Evolutionary conservation across 164 flowering plant genomes (phyloP), one percentile per base, ranked within the genome.

Genomic region (Chloranthus sessilifolius): DNA sequence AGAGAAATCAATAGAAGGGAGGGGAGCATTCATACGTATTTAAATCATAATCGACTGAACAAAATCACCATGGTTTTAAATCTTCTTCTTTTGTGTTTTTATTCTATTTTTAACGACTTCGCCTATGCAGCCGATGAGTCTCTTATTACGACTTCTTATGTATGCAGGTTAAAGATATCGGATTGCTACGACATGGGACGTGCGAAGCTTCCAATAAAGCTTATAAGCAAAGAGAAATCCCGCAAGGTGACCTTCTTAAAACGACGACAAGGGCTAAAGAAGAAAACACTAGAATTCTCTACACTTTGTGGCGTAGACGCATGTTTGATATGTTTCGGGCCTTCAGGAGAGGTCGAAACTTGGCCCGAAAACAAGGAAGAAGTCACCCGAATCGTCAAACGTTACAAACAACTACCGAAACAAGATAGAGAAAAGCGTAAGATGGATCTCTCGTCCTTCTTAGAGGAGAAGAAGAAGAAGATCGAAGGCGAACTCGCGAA

Each of bases 21-120:
- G 7, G n/a, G 9, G 27, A 20, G 21, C 3, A 5, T 27, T 12
- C 85, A 17, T 79, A 92, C 99, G 52, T 82, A 94, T 94, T 94
- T 94, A n/a, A n/a, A n/a, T n/a, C n/a, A n/a, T n/a, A n/a, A n/a
- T n/a, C n/a, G n/a, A n/a, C n/a, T n/a, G n/a, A n/a, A n/a, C n/a
- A n/a, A n/a, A n/a, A n/a, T n/a, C n/a, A n/a, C n/a, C n/a, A n/a
- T n/a, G n/a, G n/a, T n/a, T n/a, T n/a, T n/a, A n/a, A n/a, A n/a
- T n/a, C n/a, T n/a, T n/a, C n/a, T n/a, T n/a, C n/a, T n/a, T n/a
- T n/a, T n/a, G n/a, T n/a, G n/a, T n/a, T n/a, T n/a, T n/a, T n/a
- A n/a, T n/a, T n/a, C n/a, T n/a, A n/a, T n/a, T n/a, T n/a, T n/a
- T n/a, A n/a, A n/a, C n/a, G n/a, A n/a, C n/a, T n/a, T n/a, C n/a